These are phyloP conservation scores for Volutella citrinella DNA, from an alignment of 2,329 filamentous ascomycete genomes.

Conservation along the genomic window DNA sequence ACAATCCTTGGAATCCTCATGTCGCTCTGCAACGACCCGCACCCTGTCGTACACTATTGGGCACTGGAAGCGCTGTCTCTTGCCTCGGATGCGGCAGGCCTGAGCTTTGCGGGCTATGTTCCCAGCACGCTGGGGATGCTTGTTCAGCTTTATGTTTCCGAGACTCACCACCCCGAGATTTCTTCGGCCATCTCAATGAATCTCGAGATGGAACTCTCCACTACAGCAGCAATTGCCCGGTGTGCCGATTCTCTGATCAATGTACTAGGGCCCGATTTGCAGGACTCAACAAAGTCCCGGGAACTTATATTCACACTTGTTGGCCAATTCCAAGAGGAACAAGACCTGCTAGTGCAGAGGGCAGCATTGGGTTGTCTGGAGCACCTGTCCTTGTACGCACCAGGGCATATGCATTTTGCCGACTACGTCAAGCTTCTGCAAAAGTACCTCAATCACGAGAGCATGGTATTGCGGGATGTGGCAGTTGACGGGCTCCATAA, in stretches of 20 bases:
- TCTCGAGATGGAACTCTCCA: constrained; percentile 80
- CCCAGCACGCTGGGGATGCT: constrained; percentile 90
- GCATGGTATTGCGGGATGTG: constrained; percentile 69
- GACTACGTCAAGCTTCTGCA: constrained; percentile 84
- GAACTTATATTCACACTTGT: constrained; percentile 89
- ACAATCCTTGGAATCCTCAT: constrained; percentile 98
- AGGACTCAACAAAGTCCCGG: constrained; percentile 87
- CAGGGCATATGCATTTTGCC: constrained; percentile 78
- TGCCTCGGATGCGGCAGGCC: constrained; percentile 85
- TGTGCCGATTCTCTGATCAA: constrained; percentile 96
- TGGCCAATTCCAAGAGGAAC: constrained; percentile 74
- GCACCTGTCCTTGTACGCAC: constrained; percentile 88
- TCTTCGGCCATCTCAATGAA: constrained; percentile 81
- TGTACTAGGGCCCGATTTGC: constrained; percentile 89
- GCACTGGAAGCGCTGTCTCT: constrained; percentile 83
- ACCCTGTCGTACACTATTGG: constrained; percentile 95
- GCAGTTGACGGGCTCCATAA: constrained; percentile 89
- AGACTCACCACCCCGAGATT: constrained; percentile 86
- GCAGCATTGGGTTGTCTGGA: constrained; percentile 83
- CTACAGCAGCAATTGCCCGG: constrained; percentile 77
- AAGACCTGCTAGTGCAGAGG: constrained; percentile 66
- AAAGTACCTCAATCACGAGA: constrained; percentile 67
- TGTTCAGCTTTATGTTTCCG: constrained; percentile 85
- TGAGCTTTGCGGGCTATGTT: constrained; percentile 89
- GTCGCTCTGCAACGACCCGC: constrained; percentile 93